Conservation (phyloP, 108 stramenopile species). For the Skeletonema potamos region DNA sequence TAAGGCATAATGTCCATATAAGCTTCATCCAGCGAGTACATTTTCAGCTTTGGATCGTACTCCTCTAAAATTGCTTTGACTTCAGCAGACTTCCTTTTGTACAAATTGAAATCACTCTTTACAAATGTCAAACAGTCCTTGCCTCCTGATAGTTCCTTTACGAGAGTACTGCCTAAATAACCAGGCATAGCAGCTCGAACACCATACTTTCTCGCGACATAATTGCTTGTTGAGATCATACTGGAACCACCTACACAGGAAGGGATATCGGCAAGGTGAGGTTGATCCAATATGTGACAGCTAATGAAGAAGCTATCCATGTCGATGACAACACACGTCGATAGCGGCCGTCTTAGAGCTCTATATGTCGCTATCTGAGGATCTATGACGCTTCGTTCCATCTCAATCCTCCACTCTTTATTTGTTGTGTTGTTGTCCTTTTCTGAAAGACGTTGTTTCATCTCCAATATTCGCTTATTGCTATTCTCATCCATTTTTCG, state of each 20-base stretch:
- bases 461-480: constrained; percentile 50
- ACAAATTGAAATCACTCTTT: constrained; percentile 77
- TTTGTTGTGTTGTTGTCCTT: constrained; percentile 14
- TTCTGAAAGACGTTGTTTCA: constrained; percentile 38
- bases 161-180: constrained; percentile 89
- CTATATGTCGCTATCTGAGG: constrained; percentile 16
- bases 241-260: constrained; percentile 80
- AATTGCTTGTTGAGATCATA: constrained; percentile 95
- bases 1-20: constrained; percentile 90
- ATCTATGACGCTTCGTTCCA: constrained; percentile 15
- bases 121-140: constrained; percentile 69
- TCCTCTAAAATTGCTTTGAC: constrained; percentile 72
- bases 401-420: constrained; percentile 36
- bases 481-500: constrained; percentile 62
- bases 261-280: constrained; percentile 86
- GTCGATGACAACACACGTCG: constrained; percentile 89
- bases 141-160: constrained; percentile 70
- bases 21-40: constrained; percentile 92
- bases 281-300: constrained; percentile 78
- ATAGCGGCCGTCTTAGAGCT: constrained; percentile 30
- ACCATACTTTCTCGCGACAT: constrained; percentile 89
- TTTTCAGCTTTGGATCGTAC: constrained; percentile 84
- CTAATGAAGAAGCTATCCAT: constrained; percentile 95
- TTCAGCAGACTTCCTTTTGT: constrained; percentile 69
- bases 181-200: constrained; percentile 98